phyloP scores from a whole-genome alignment of 768 basidiomycete species.

The Boletus patriciae region DNA sequence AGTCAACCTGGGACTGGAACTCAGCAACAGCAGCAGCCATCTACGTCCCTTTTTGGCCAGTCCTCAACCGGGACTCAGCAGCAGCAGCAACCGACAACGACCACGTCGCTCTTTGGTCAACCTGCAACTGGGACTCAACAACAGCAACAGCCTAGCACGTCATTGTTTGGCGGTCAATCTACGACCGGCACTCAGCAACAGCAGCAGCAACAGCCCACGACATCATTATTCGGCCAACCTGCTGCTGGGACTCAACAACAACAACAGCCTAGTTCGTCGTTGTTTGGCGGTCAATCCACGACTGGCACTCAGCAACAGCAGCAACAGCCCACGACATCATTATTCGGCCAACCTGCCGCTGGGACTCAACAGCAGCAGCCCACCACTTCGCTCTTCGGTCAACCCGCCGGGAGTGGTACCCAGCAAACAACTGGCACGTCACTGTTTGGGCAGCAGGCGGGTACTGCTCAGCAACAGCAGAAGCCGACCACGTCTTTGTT shows the following conservation, averaged over 20 bases:
- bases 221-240: constrained; percentile 40
- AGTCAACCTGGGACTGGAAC: constrained; percentile 30
- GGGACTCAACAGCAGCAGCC: constrained; percentile 37
- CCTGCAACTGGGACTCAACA: constrained; percentile 20
- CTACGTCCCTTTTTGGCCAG: constrained; percentile 27
- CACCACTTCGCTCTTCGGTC: constrained; percentile 29
- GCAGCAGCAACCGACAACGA: constrained; percentile 19
- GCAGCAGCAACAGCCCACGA: constrained; percentile 12
- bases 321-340: constrained; percentile 13
- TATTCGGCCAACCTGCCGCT: constrained; percentile 31
- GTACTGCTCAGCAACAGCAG: constrained; percentile 26
- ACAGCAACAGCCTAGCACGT: constrained; percentile 22
- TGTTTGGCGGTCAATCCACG: constrained; percentile 27
- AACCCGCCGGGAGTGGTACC: constrained; percentile 25
- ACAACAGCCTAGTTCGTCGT: constrained; percentile 17
- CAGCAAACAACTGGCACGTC: constrained; percentile 31
- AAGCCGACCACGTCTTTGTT: constrained; percentile 34
- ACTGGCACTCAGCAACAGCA: constrained; percentile 14
- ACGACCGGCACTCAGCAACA: constrained; percentile 16
- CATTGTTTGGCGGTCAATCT: constrained; percentile 27
- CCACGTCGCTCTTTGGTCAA: constrained; percentile 40
- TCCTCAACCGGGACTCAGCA: constrained; percentile 30
- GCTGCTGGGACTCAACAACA: constrained; percentile 22
- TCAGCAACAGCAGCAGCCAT: constrained; percentile 35
- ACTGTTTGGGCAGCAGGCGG: constrained; percentile 41